Conservation (phyloP, 169 alveolate species). For the Cryptosporidium meleagridis region DNA sequence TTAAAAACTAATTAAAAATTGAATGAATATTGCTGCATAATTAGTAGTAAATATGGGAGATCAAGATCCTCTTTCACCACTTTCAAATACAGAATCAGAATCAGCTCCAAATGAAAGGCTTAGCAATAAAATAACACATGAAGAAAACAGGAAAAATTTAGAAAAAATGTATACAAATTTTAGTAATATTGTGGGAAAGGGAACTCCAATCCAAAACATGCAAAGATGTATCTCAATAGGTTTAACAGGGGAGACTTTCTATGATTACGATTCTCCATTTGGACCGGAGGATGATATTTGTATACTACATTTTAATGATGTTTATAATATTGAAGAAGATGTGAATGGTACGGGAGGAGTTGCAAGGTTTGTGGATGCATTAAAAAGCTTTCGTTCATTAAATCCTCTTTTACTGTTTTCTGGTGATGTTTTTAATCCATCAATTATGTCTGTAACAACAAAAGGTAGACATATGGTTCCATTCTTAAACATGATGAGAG, state of each 20-base stretch:
- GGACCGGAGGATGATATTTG: constrained; percentile 82
- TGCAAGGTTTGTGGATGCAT: constrained; percentile 88
- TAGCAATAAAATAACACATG: not conserved
- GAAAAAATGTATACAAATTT: constrained; percentile 7
- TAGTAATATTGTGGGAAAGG: constrained; percentile 38
- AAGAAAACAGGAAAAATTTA: not conserved
- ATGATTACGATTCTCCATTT: constrained; percentile 82
- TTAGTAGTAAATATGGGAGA: constrained; percentile 19
- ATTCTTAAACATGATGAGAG: constrained; percentile 80
- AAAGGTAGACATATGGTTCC: constrained; percentile 90
- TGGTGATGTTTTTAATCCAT: constrained; percentile 93
- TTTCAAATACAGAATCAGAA: constrained; percentile 15
- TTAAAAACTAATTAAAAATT: not conserved
- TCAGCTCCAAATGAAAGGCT: not conserved
- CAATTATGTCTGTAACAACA: constrained; percentile 85
- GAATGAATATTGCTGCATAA: not conserved
- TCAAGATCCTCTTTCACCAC: constrained; percentile 64
- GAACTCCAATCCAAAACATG: constrained; percentile 37
- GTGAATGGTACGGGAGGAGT: constrained; percentile 88
- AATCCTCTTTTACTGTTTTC: constrained; percentile 82
- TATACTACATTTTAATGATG: constrained; percentile 92
- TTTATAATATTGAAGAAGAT: constrained; percentile 89
- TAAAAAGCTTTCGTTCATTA: constrained; percentile 79
- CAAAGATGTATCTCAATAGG: constrained; percentile 52
- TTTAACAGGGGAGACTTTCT: constrained; percentile 72